Evolutionary conservation across 1,139 yeast species (phyloP), one percentile per base, ranked within the genome.

Genomic region (Zygosaccharomyces pseudobailii): DNA sequence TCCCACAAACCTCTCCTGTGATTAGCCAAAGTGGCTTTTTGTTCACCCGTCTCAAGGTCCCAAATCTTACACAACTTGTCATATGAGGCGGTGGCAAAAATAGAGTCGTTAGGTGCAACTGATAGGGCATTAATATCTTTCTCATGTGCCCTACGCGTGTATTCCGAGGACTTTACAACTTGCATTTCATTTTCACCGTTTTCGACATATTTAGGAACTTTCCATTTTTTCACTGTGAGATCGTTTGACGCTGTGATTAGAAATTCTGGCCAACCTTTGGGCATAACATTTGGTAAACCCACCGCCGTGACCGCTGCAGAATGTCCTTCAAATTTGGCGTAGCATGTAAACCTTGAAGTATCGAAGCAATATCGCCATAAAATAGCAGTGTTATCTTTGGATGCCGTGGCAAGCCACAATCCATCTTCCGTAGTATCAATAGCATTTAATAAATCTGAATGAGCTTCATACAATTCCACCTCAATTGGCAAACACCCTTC

Each of bases 1-100:
- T 88, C 94, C 96, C 97, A 94, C 42, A 92, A 78, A 10, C 98
- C 97, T 61, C 98, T 79, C 66, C 83, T 84, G 66, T 94, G 98
- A 21, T 96, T 97, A 52, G 82, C 79, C 53, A 94, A 71, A 4
- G 92, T 76, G 5, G 96, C 97, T 13, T 86, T 71, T 3, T 85
- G 79, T 66, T 92, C 97, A 46, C 98, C 97, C 10, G 79, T 71
- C 36, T 80, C 84, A 31, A 80, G 62, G 60, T 86, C 83, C 97
- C 97, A 94, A 4, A 92, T 71, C 65, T 94, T 92, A 53, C 86
- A 94, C 3, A 90, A 76, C 60, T 90, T 87, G 65, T 92, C 99
- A 66, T 87, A 95, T n/a, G 96, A 87, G 1, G 96, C 97, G 4
- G 97, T 85, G 1, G 96, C 97, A 61, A 92, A 82, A 52, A 75